These are phyloP conservation scores for Nepenthes gracilis DNA, from an alignment of 148 eudicot genomes.

Conservation along the genomic window DNA sequence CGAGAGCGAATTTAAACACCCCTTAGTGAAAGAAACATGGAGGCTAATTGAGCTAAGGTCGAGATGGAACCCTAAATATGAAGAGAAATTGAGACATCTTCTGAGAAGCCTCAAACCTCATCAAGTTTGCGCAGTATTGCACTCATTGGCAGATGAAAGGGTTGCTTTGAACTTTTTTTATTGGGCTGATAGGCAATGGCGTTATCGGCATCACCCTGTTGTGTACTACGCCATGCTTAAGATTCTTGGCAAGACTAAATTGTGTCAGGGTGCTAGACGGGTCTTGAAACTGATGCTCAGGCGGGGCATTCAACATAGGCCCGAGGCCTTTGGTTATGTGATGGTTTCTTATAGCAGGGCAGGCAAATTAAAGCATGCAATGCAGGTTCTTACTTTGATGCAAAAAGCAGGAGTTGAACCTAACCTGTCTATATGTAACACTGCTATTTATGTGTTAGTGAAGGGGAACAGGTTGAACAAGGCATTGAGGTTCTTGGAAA, in stretches of 20 bases:
- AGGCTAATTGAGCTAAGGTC: constrained; percentile 19
- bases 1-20: constrained; percentile 26
- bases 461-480: constrained; percentile 27
- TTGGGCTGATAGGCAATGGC: constrained; percentile 36
- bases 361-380: constrained; percentile 22
- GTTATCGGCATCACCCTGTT: constrained; percentile 24
- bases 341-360: constrained; percentile 38
- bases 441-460: constrained; percentile 19
- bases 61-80: constrained; percentile 21
- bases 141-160: constrained; percentile 19
- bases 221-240: constrained; percentile 32
- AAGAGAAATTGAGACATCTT: constrained; percentile 18
- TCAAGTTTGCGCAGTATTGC: constrained; percentile 30
- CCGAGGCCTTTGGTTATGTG: constrained; percentile 23
- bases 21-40: constrained; percentile 27
- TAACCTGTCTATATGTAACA: constrained; percentile 26
- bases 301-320: constrained; percentile 15
- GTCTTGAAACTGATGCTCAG: constrained; percentile 24
- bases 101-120: constrained; percentile 28
- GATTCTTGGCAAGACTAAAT: constrained; percentile 29
- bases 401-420: constrained; percentile 27
- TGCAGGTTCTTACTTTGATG: constrained; percentile 19
- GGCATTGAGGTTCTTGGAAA: constrained; percentile 22
- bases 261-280: constrained; percentile 30
- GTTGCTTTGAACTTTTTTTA: constrained; percentile 23